Evolutionary conservation across 169 alveolate species (phyloP).

Genomic region (Eimeria maxima): DNA sequence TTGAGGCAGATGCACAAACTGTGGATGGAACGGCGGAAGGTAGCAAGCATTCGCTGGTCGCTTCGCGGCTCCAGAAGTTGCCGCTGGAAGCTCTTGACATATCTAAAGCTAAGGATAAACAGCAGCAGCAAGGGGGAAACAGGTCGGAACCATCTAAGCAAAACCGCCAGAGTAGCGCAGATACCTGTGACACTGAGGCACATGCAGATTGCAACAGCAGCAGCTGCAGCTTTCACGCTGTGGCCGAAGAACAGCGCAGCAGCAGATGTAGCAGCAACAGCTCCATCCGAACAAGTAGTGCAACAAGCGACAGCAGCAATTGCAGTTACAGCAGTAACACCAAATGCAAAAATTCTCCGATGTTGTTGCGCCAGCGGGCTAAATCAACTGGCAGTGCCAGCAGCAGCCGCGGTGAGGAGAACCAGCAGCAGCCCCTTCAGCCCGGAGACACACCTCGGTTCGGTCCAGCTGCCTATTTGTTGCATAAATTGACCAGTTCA

Average conservation of each 20-base stretch:
- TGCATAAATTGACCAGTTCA: not conserved
- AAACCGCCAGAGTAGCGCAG: conserved; percentile 67
- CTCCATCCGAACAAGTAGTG: conserved; percentile 40
- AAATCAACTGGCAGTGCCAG: not conserved
- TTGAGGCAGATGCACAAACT: not conserved
- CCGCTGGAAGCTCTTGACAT: not conserved
- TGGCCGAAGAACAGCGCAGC: not conserved
- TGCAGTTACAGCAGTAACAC: not conserved
- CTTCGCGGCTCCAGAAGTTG: conserved; percentile 22
- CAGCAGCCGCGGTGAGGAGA: not conserved
- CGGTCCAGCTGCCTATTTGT: conserved; percentile 44
- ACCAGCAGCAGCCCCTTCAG: not conserved
- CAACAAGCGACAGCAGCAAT: conserved; percentile 36
- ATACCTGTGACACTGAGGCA: conserved; percentile 41
- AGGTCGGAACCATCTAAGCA: not conserved
- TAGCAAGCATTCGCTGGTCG: not conserved
- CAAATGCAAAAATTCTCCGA: not conserved
- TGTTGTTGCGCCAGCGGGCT: not conserved
- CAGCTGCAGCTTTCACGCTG: conserved; percentile 35
- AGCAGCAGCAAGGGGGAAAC: not conserved
- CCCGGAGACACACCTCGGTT: conserved; percentile 72
- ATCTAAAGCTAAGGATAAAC: not conserved
- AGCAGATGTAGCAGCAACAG: conserved; percentile 29
- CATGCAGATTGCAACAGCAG: conserved; percentile 13
- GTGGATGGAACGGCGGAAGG: not conserved